Percentiles rank a stretch among this genome's conserved stretches.
These are phyloP conservation scores for Colletotrichum sp. DNA, from an alignment of 2,329 filamentous ascomycete species.

Conservation along the genomic window DNA sequence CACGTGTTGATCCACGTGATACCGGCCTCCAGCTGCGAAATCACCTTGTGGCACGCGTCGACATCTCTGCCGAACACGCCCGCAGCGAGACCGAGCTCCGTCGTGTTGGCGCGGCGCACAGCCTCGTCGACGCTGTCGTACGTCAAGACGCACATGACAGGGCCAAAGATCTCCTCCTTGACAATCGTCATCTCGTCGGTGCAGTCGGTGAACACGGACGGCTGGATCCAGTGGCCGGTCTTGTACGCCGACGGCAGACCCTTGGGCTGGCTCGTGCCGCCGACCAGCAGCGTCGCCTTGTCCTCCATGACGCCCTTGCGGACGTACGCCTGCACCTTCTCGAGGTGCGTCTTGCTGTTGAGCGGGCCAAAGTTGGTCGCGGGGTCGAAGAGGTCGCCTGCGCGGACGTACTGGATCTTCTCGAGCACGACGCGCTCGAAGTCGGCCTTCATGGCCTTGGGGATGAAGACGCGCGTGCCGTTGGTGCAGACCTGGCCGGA, in stretches of 20 bases:
- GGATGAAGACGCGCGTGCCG: conserved; percentile 87
- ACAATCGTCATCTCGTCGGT: conserved; percentile 82
- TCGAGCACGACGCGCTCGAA: conserved; percentile 75
- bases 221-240: conserved; percentile 82
- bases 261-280: conserved; percentile 66
- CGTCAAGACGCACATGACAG: conserved; percentile 81
- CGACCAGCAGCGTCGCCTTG: conserved; percentile 74
- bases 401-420: conserved; percentile 79
- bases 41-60: conserved; percentile 73
- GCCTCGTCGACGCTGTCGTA: conserved; percentile 76
- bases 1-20: conserved; percentile 95
- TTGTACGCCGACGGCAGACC: conserved; percentile 52
- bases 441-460: conserved; percentile 62
- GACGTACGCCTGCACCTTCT: conserved; percentile 83
- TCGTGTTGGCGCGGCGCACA: conserved; percentile 76
- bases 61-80: conserved; percentile 83
- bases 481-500: conserved; percentile 94
- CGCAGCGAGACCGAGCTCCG: conserved; percentile 79
- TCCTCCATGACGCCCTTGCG: conserved; percentile 75
- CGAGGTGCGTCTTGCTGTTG: conserved; percentile 74
- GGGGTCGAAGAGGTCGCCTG: conserved; percentile 74
- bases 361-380: conserved; percentile 85
- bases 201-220: conserved; percentile 87
- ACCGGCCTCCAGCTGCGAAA: conserved; percentile 76
- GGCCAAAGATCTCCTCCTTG: conserved; percentile 86